These are phyloP conservation scores for Talaromyces adpressus DNA, from an alignment of 495 filamentous ascomycete species.

Conservation along the genomic window DNA sequence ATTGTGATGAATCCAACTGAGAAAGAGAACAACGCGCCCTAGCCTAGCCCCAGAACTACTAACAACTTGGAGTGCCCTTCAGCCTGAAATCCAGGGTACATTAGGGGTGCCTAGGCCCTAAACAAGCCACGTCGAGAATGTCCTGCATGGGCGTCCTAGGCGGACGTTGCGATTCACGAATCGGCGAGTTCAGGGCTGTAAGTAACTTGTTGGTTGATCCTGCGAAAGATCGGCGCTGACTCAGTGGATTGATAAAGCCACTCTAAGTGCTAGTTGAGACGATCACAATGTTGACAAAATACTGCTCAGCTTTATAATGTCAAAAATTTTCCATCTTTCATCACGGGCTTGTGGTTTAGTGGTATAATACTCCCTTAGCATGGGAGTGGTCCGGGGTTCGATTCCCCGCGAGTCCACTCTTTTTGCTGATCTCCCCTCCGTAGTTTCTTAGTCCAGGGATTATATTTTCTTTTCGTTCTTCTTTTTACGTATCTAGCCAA, in stretches of 20 bases:
- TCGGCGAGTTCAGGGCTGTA: neutral
- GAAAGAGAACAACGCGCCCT: neutral
- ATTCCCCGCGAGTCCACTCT: slow-evolving; percentile 28
- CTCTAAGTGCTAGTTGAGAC: too few relatives aligned
- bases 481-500: neutral
- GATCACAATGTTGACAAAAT: too few relatives aligned
- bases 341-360: slow-evolving; percentile 14
- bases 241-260: neutral
- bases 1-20: neutral
- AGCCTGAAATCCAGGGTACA: neutral
- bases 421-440: slow-evolving; percentile 11
- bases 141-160: neutral
- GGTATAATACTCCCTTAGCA: slow-evolving; percentile 33
- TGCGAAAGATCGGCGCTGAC: neutral
- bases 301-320: neutral
- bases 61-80: neutral
- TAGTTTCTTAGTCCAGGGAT: neutral
- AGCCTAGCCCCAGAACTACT: neutral
- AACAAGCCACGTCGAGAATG: neutral
- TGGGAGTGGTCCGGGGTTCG: slow-evolving; percentile 34
- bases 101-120: neutral
- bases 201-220: neutral
- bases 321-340: neutral
- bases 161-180: neutral
- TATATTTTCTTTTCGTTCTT: neutral